These are phyloP conservation scores for Lenzites betulinus DNA, from an alignment of 768 basidiomycete species.

Conservation along the genomic window DNA sequence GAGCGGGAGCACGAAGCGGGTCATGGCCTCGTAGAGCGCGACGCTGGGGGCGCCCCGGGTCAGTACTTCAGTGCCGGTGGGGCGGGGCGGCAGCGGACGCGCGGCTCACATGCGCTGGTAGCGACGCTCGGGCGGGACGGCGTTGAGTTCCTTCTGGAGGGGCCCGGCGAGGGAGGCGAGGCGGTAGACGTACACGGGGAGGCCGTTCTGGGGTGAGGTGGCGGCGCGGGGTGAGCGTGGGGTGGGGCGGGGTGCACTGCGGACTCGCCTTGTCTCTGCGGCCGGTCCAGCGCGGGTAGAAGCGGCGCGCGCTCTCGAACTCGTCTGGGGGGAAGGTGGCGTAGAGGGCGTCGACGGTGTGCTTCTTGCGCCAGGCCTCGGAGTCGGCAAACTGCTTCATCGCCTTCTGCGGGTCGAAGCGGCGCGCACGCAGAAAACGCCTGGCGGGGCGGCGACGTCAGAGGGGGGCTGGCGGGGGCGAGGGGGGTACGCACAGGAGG, in stretches of 20 bases:
- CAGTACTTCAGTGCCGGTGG: background rate
- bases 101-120: slow-evolving; percentile 70
- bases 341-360: slow-evolving; percentile 66
- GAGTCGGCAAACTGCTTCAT: slow-evolving; percentile 69
- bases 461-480: background rate
- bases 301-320: slow-evolving; percentile 57
- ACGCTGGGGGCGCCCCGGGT: slow-evolving; percentile 45
- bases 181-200: slow-evolving; percentile 77
- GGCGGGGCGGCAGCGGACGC: background rate
- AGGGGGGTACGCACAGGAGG: slow-evolving; percentile 33
- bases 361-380: slow-evolving; percentile 66
- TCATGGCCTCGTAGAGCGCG: slow-evolving; percentile 67
- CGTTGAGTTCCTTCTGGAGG: slow-evolving; percentile 61
- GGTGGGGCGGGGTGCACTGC: background rate
- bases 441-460: slow-evolving; percentile 38
- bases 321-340: slow-evolving; percentile 58
- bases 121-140: slow-evolving; percentile 52
- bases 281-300: slow-evolving; percentile 84
- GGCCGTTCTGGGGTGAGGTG: slow-evolving; percentile 48
- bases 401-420: slow-evolving; percentile 62
- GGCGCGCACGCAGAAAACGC: slow-evolving; percentile 81
- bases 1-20: slow-evolving; percentile 61
- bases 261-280: slow-evolving; percentile 64
- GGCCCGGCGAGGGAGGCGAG: slow-evolving; percentile 57
- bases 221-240: background rate